Conservation (phyloP, 2,329 filamentous ascomycete species). For the Trichoderma citrinoviride region DNA sequence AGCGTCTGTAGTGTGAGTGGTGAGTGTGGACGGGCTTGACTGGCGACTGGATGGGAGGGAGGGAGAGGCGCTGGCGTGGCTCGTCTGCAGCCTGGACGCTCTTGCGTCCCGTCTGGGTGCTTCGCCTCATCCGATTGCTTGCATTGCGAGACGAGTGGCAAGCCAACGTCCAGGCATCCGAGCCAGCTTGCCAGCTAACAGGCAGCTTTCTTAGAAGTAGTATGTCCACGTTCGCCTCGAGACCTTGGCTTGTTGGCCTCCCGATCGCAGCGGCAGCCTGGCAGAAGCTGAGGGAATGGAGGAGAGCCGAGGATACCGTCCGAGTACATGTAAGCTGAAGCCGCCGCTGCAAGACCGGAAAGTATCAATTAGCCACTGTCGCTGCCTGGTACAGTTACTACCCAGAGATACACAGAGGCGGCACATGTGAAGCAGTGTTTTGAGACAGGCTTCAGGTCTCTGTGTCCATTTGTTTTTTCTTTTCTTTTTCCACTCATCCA, state of each 20-base stretch:
- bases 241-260: neutral
- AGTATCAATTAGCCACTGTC: too few relatives aligned
- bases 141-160: neutral
- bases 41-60: neutral
- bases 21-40: neutral
- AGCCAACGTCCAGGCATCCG: constrained; percentile 12
- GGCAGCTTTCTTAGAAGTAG: neutral
- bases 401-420: neutral
- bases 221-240: too few relatives aligned
- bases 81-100: constrained; percentile 11
- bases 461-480: neutral
- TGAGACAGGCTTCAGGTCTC: neutral
- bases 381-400: neutral
- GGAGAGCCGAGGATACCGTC: too few relatives aligned
- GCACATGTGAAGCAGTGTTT: neutral
- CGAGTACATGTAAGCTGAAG: neutral
- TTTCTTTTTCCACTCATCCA: neutral
- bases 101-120: neutral
- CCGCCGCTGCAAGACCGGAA: neutral
- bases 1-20: neutral
- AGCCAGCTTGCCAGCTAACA: neutral
- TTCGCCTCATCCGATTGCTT: constrained; percentile 6
- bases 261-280: neutral
- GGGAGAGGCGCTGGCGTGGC: constrained; percentile 18
- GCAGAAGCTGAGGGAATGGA: neutral